Percentiles rank a stretch among this genome's conserved stretches.
phyloP scores from a whole-genome alignment of 768 basidiomycete genomes.

The Amanita molliuscula region DNA sequence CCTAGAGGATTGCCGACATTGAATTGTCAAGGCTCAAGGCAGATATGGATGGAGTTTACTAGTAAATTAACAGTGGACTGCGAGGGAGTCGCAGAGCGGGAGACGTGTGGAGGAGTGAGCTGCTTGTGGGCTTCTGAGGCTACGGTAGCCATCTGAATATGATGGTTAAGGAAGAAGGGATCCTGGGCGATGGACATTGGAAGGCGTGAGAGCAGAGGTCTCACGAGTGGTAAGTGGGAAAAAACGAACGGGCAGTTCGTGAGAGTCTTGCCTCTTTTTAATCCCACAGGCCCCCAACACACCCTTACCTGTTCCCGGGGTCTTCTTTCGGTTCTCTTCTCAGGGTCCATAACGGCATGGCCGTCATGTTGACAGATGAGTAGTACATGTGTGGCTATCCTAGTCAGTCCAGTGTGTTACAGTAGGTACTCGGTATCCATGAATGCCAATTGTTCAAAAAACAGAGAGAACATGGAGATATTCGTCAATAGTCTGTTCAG shows the following conservation, averaged over 20 bases:
- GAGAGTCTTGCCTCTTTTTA: constrained; percentile 13
- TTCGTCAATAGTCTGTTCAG: constrained; percentile 4
- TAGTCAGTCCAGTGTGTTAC: neutral
- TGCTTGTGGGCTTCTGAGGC: constrained; percentile 10
- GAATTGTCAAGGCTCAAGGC: constrained; percentile 9
- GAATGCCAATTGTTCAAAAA: constrained; percentile 5
- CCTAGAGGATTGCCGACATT: constrained; percentile 5
- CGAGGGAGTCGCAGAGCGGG: constrained; percentile 14
- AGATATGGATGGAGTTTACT: constrained; percentile 18
- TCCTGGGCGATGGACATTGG: constrained; percentile 32
- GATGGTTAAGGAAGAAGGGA: constrained; percentile 35
- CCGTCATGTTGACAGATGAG: constrained; percentile 5
- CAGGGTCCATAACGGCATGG: constrained; percentile 4
- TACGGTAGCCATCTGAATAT: constrained; percentile 30
- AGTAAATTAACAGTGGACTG: constrained; percentile 17
- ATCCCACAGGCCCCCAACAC: constrained; percentile 12
- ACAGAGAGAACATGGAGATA: neutral
- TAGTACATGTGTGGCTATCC: constrained; percentile 3
- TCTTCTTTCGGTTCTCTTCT: constrained; percentile 3
- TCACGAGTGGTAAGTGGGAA: constrained; percentile 30
- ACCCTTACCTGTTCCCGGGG: constrained; percentile 1
- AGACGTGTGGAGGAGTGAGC: constrained; percentile 11
- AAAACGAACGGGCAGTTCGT: constrained; percentile 11
- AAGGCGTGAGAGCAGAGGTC: constrained; percentile 37
- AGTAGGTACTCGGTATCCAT: constrained; percentile 2